A percentile compares a stretch with the other conserved stretches of the same genome.
phyloP scores from a whole-genome alignment of 345 rosid genomes.

The Psidium guajava region DNA sequence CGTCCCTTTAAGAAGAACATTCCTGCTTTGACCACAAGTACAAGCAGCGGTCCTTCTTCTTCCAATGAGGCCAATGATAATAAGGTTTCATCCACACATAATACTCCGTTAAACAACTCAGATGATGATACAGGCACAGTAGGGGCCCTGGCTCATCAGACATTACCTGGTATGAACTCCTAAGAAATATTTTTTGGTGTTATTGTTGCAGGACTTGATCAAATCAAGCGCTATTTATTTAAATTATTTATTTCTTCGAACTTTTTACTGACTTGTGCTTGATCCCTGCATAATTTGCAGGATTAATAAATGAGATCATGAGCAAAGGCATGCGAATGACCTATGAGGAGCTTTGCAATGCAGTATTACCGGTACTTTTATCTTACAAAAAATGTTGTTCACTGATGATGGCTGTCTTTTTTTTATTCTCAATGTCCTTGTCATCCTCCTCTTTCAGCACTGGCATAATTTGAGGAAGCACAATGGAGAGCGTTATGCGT shows the following conservation, averaged over 20 bases:
- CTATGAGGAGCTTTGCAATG: conserved; percentile 87
- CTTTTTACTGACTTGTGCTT: not conserved
- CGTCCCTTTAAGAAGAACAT: conserved; percentile 24
- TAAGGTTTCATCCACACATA: conserved; percentile 43
- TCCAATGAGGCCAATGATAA: conserved; percentile 60
- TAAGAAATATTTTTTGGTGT: not conserved
- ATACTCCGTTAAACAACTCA: conserved; percentile 51
- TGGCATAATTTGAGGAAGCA: conserved; percentile 98
- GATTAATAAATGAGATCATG: conserved; percentile 85
- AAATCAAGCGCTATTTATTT: not conserved
- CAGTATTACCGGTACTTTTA: conserved; percentile 75
- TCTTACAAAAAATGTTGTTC: not conserved
- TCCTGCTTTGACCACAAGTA: conserved; percentile 38
- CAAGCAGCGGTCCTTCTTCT: conserved; percentile 76
- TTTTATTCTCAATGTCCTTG: not conserved
- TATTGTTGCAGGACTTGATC: not conserved
- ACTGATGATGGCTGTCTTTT: not conserved
- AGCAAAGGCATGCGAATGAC: conserved; percentile 92
- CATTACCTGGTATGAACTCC: conserved; percentile 54
- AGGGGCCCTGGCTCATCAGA: conserved; percentile 44
- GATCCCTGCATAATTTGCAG: conserved; percentile 9
- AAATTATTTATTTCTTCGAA: not conserved
- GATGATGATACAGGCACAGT: conserved; percentile 51
- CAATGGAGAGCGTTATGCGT: conserved; percentile 96
- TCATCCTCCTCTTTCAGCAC: conserved; percentile 45